Base-by-base conservation (phyloP, 805 yeast genomes). In the Trichomonascus vanleenenianus region DNA sequence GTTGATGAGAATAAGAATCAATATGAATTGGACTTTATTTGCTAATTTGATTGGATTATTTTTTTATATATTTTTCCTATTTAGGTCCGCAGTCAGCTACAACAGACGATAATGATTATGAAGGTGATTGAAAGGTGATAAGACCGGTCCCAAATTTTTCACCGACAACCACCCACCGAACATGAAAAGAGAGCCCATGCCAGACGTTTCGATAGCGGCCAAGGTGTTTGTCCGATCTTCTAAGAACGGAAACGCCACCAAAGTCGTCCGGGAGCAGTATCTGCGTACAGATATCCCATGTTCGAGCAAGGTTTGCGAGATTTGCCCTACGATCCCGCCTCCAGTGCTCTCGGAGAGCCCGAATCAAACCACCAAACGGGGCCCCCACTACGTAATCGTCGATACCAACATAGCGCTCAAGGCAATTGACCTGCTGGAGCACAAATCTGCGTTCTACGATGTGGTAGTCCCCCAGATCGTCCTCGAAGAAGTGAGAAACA, bases 391-490 rank as follows among this genome's bases (percentile, higher is more conserved):
- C 57, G 70, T 83, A 7, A 77, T 93, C 0, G 62, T 89, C 7
- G 98, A 93, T 62, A 87, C 97, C 2, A 91, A 93, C 59, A 81
- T 93, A 52, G 82, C 85, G 1, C 67, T 93, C 50, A 84, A 81
- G 59, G 91, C 95, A 4, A 91, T 93, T 50, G 99, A 93, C 63
- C 67, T 93, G 48, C 67, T 93, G 46, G 99, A 93, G 63, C 81
- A 79, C 56, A 72, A 72, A 16, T 73, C 75, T 27, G 82, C 85
- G 44, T 85, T 93, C 58, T 82, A 74, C 57, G 97, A 93, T 64
- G 96, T 89, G 14, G 82, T 93, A 46, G 69, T 93, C n/a, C 96
- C 97, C 1, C 98, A 93, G 62, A 84, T 95, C 5, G 97, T 87
- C 2, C 70, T 93, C 31, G 97, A 94, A 55, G 97, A 93, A 63